Percentiles rank a stretch among this genome's conserved stretches.
Conservation (phyloP, 1,139 yeast species). For the Hyphopichia buzzinii region DNA sequence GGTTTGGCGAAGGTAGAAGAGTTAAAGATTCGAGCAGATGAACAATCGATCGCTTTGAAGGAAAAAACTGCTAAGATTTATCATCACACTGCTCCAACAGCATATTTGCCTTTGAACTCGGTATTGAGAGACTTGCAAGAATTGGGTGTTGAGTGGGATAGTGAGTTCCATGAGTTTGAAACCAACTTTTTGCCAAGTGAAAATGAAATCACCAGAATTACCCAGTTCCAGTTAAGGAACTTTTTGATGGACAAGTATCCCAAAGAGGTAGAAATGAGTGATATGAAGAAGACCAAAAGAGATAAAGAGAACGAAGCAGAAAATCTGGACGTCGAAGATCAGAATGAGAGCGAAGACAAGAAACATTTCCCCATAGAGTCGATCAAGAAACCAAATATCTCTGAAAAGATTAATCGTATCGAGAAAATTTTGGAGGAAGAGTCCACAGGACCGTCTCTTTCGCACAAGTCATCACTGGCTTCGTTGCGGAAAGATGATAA, state of each 20-base stretch:
- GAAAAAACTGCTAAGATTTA: conserved; percentile 53
- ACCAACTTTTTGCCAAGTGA: conserved; percentile 81
- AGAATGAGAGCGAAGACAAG: not conserved
- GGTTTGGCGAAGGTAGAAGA: conserved; percentile 61
- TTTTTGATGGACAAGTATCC: conserved; percentile 56
- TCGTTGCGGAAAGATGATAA: conserved; percentile 5
- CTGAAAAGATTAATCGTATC: conserved; percentile 27
- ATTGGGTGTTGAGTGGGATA: conserved; percentile 84
- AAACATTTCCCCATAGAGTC: not conserved
- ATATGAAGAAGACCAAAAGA: conserved; percentile 3
- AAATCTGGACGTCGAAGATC: not conserved
- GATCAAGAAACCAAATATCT: conserved; percentile 13
- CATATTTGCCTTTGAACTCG: conserved; percentile 67
- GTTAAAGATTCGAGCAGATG: conserved; percentile 51
- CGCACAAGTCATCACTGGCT: conserved; percentile 14
- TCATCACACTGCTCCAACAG: conserved; percentile 56
- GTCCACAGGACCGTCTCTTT: conserved; percentile 4
- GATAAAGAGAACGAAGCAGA: conserved; percentile 3
- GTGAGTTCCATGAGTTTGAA: conserved; percentile 81
- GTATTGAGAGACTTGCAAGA: conserved; percentile 74
- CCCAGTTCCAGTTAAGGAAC: conserved; percentile 82
- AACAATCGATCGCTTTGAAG: conserved; percentile 50
- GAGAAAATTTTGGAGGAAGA: conserved; percentile 17
- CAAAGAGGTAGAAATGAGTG: conserved; percentile 11
- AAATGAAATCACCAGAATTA: conserved; percentile 86